phyloP scores from a whole-genome alignment of 257 asterid genomes.

The Lithospermum erythrorhizon region DNA sequence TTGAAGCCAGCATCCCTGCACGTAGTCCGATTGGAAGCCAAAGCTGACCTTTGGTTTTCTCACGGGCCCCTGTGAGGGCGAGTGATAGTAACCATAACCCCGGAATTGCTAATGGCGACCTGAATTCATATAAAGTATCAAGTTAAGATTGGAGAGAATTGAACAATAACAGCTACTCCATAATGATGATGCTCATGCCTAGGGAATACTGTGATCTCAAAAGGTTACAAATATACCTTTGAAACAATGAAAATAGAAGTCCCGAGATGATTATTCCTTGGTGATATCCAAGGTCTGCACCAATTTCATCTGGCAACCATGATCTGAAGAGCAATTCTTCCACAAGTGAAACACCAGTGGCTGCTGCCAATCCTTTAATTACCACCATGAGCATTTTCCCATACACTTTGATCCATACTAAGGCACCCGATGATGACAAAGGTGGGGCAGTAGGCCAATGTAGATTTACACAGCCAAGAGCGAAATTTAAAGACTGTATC shows the following conservation, averaged over 20 bases:
- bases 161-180: not conserved
- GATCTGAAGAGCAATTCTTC: constrained; percentile 87
- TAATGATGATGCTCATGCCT: constrained; percentile 1
- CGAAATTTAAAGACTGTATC: constrained; percentile 44
- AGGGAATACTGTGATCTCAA: not conserved
- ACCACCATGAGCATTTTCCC: constrained; percentile 35
- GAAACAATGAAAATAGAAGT: constrained; percentile 60
- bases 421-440: constrained; percentile 33
- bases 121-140: constrained; percentile 12
- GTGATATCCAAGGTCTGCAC: constrained; percentile 67
- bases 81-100: constrained; percentile 81
- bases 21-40: constrained; percentile 76
- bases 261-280: constrained; percentile 71
- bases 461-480: constrained; percentile 58
- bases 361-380: constrained; percentile 48
- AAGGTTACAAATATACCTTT: constrained; percentile 34
- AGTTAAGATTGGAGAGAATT: not conserved
- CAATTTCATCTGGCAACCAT: constrained; percentile 92
- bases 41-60: constrained; percentile 70
- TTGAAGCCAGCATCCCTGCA: constrained; percentile 63
- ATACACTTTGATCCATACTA: constrained; percentile 39
- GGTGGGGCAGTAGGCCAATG: constrained; percentile 45
- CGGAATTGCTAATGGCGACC: constrained; percentile 76
- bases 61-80: constrained; percentile 65
- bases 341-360: constrained; percentile 56